Evolutionary conservation across 2,329 filamentous ascomycete genomes (phyloP).

Genomic region (Penicillium thymicola): DNA sequence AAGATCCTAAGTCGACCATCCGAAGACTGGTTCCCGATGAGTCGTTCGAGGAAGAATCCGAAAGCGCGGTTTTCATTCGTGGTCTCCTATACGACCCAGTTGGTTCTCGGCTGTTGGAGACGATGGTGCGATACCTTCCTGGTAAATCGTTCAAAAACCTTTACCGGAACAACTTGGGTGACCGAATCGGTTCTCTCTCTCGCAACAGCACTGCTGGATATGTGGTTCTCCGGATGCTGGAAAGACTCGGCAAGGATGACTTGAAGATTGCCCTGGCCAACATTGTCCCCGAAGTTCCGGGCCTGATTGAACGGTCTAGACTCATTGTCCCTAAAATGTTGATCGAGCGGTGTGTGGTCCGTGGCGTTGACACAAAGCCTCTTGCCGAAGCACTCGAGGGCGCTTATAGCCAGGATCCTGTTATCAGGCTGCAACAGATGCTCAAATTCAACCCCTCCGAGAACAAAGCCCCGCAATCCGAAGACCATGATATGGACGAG

Average conservation of each 20-base stretch:
- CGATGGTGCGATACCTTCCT: constrained; percentile 73
- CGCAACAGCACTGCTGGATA: constrained; percentile 90
- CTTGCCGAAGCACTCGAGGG: constrained; percentile 58
- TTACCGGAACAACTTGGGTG: constrained; percentile 74
- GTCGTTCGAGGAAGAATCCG: constrained; percentile 67
- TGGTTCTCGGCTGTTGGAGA: constrained; percentile 85
- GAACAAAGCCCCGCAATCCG: constrained; percentile 2
- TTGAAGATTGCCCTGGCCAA: constrained; percentile 68
- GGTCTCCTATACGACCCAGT: constrained; percentile 85
- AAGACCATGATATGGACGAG: constrained; percentile 49
- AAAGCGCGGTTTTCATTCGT: constrained; percentile 76
- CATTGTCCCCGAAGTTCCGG: constrained; percentile 69
- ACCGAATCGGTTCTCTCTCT: constrained; percentile 73
- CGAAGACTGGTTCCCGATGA: constrained; percentile 76
- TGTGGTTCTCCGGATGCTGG: constrained; percentile 76
- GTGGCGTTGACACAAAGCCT: constrained; percentile 56
- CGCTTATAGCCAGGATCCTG: constrained; percentile 52
- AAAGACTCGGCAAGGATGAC: constrained; percentile 82
- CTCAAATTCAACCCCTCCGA: constrained; percentile 48
- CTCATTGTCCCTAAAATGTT: constrained; percentile 76
- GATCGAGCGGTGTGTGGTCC: constrained; percentile 75
- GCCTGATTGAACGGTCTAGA: constrained; percentile 70
- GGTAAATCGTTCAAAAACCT: constrained; percentile 89
- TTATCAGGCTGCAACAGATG: constrained; percentile 56
- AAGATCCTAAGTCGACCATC: constrained; percentile 66